Evolutionary conservation across 768 basidiomycete genomes (phyloP).

Genomic region (Termitomyces sp.): DNA sequence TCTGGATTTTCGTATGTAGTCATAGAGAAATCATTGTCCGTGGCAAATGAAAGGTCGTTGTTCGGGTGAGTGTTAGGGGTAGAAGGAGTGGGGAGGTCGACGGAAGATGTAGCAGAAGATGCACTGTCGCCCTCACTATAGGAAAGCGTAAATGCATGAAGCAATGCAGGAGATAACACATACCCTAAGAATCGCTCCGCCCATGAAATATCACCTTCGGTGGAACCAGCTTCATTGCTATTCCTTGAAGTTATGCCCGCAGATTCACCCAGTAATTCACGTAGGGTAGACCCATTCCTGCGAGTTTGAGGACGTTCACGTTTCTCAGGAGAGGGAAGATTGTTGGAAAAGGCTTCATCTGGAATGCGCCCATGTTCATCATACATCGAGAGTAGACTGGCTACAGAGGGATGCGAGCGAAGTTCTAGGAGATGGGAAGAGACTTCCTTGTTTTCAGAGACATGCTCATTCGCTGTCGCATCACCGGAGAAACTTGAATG

Average conservation of each 20-base stretch:
- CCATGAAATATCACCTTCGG: slow-evolving; percentile 81
- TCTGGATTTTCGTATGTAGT: slow-evolving; percentile 40
- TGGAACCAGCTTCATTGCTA: slow-evolving; percentile 27
- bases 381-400: slow-evolving; percentile 68
- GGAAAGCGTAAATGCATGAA: neutral
- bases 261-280: slow-evolving; percentile 65
- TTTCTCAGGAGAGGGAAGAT: slow-evolving; percentile 35
- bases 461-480: slow-evolving; percentile 22
- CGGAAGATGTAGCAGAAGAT: slow-evolving; percentile 45
- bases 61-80: slow-evolving; percentile 34
- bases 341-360: slow-evolving; percentile 62
- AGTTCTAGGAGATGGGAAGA: slow-evolving; percentile 52
- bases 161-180: neutral
- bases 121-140: slow-evolving; percentile 42
- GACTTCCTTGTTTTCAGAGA: slow-evolving; percentile 31
- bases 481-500: slow-evolving; percentile 39
- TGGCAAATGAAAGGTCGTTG: slow-evolving; percentile 38
- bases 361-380: slow-evolving; percentile 69
- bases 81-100: slow-evolving; percentile 49
- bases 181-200: slow-evolving; percentile 74
- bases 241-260: slow-evolving; percentile 26
- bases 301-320: slow-evolving; percentile 52
- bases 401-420: slow-evolving; percentile 77
- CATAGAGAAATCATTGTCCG: slow-evolving; percentile 47
- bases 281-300: slow-evolving; percentile 69